phyloP scores from a whole-genome alignment of 1,284 basidiomycete species.

The Retiboletus fuscus region DNA sequence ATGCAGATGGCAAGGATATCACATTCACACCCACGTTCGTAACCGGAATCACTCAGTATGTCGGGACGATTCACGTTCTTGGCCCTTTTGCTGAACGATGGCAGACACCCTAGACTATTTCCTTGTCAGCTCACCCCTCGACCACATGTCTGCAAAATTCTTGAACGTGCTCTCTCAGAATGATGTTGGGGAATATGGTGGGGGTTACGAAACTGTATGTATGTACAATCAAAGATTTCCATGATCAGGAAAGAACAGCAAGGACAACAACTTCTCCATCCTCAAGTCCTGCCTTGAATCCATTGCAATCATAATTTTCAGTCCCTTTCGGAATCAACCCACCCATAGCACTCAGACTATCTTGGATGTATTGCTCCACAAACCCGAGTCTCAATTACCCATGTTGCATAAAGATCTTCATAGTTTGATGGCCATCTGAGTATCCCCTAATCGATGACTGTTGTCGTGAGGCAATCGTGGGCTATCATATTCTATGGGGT shows the following conservation, averaged over 20 bases:
- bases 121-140: slow-evolving; percentile 2
- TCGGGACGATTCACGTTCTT: neutral
- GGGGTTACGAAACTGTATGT: too few relatives aligned
- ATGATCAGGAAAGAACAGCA: slow-evolving; percentile 21
- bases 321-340: slow-evolving; percentile 28
- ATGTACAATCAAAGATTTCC: neutral
- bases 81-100: neutral
- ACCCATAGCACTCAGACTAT: slow-evolving; percentile 58
- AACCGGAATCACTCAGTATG: slow-evolving; percentile 26
- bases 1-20: slow-evolving; percentile 29
- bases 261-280: slow-evolving; percentile 35
- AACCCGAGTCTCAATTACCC: slow-evolving; percentile 74
- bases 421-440: slow-evolving; percentile 71
- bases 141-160: neutral
- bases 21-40: slow-evolving; percentile 22
- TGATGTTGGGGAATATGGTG: neutral
- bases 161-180: neutral
- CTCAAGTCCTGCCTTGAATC: slow-evolving; percentile 32
- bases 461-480: slow-evolving; percentile 26
- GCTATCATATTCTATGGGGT: slow-evolving; percentile 21
- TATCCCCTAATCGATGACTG: slow-evolving; percentile 62
- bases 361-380: slow-evolving; percentile 68
- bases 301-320: slow-evolving; percentile 27
- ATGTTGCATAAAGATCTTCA: slow-evolving; percentile 68
- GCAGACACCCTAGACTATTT: slow-evolving; percentile 14